Conservation (phyloP, 139 green algal genomes). For the Spirogloea muscicola region DNA sequence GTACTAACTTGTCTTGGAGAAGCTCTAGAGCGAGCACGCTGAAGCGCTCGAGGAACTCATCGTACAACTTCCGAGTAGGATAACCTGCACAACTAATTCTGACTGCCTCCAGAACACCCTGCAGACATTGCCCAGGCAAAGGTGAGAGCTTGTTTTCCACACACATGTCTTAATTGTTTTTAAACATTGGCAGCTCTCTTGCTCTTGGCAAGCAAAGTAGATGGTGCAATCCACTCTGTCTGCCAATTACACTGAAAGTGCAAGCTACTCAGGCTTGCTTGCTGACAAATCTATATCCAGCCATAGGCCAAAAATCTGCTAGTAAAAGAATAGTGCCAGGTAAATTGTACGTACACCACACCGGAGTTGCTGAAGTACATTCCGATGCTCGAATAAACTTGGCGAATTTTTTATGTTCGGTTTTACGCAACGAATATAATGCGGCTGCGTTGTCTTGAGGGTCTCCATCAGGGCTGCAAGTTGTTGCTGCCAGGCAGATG, state of each 20-base stretch:
- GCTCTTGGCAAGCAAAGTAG: no score
- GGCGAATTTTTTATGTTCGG: conserved; percentile 81
- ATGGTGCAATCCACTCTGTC: no score
- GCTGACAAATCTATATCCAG: neutral
- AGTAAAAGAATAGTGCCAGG: neutral
- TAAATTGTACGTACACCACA: conserved; percentile 62
- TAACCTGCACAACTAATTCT: conserved; percentile 94
- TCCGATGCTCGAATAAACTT: conserved; percentile 79
- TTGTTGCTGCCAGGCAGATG: conserved; percentile 63
- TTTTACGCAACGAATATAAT: conserved; percentile 99
- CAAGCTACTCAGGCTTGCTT: no score
- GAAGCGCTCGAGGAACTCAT: conserved; percentile 94
- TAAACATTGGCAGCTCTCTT: no score
- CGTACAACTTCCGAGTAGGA: conserved; percentile 78
- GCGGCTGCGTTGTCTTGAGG: conserved; percentile 83
- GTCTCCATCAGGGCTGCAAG: conserved; percentile 86
- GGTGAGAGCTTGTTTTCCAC: no score
- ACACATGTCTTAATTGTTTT: neutral
- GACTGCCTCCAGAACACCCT: conserved; percentile 95
- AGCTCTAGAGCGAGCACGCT: conserved; percentile 70
- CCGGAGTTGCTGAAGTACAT: conserved; percentile 91
- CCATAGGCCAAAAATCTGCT: neutral
- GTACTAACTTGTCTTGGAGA: neutral
- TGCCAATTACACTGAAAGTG: no score
- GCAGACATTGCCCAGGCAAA: neutral